Base-by-base conservation (phyloP, 441 rosid species). In the Oxalis stricta region DNA sequence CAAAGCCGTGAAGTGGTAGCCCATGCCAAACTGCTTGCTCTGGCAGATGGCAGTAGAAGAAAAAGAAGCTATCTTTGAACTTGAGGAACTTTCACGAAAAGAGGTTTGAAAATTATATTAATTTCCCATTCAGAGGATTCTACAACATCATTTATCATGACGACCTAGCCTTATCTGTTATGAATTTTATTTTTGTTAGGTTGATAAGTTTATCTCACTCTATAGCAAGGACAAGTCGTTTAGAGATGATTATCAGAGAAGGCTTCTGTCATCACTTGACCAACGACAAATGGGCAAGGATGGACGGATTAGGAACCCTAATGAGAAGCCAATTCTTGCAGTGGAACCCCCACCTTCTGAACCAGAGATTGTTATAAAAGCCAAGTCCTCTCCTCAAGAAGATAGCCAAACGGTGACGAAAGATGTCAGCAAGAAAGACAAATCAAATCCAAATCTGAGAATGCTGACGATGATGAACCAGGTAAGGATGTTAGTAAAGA, bases 271-370 rank as follows among this genome's bases (percentile, higher is more conserved):
- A 44, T 91, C 96, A 10, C 64, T 83, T 50, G 82, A 85, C 45
- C 47, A 41, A 31, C 69, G 75, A 24, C 77, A 71, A 60, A n/a
- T 80, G 64, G 79, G 78, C 48, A 63, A 52, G 36, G 74, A 89
- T 68, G 95, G 81, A 33, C 76, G 84, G 28, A 74, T 79, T 5
- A 78, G 76, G 68, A 82, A 76, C 69, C 86, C 86, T 6, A 79
- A 63, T 40, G 99, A 92, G 81, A 86, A 77, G 74, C 95, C 89
- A 36, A 49, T 84, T 33, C 38, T 71, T 29, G 55, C 30, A n/a
- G 43, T 31, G 19, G 76, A 60, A 60, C 55, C 62, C 0, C 33
- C 48, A 42, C 63, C 69, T 43, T 26, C 66, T 17, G 72, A 55
- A 58, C 59, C 64, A 0, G 84, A 72, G 61, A 41, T 52, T 1